A percentile compares a stretch with the other conserved stretches of the same genome.
Evolutionary conservation across 345 rosid species (phyloP).

Genomic region (Heritiera fomes): DNA sequence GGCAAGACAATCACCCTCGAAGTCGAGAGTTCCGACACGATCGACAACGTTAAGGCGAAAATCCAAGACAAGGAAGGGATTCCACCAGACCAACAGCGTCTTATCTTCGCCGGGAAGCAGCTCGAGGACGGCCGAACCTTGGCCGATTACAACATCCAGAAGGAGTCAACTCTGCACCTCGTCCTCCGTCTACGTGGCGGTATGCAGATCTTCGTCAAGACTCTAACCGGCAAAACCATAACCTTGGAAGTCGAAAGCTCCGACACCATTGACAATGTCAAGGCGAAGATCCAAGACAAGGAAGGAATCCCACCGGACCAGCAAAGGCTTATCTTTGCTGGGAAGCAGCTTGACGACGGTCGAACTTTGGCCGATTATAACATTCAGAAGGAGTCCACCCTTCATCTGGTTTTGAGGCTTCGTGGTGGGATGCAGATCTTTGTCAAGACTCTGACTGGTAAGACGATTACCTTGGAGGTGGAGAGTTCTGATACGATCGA

Average conservation of each 20-base stretch:
- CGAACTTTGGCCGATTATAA: constrained; percentile 41
- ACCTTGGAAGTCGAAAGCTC: constrained; percentile 47
- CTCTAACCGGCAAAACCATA: constrained; percentile 44
- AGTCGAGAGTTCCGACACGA: constrained; percentile 47
- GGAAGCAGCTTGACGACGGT: constrained; percentile 42
- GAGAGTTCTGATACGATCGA: constrained; percentile 41
- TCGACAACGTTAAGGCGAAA: constrained; percentile 46
- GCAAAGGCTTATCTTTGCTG: constrained; percentile 48
- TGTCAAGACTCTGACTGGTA: constrained; percentile 37
- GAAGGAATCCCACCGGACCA: constrained; percentile 53
- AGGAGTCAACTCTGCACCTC: constrained; percentile 40
- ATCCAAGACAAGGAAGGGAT: constrained; percentile 50
- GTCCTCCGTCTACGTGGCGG: constrained; percentile 41
- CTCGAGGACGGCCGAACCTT: constrained; percentile 45
- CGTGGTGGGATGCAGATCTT: constrained; percentile 57
- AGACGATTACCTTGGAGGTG: constrained; percentile 41
- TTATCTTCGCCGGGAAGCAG: constrained; percentile 50
- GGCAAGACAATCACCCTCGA: constrained; percentile 45
- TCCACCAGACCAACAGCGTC: constrained; percentile 48
- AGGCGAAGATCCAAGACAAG: constrained; percentile 50
- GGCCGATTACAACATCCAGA: constrained; percentile 48
- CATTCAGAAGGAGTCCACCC: constrained; percentile 44
- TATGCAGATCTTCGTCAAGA: constrained; percentile 48
- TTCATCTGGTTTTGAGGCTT: constrained; percentile 40
- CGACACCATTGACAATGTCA: constrained; percentile 47